Evolutionary conservation across 2,329 filamentous ascomycete species (phyloP).

Genomic region (Rachicladosporium sp.): DNA sequence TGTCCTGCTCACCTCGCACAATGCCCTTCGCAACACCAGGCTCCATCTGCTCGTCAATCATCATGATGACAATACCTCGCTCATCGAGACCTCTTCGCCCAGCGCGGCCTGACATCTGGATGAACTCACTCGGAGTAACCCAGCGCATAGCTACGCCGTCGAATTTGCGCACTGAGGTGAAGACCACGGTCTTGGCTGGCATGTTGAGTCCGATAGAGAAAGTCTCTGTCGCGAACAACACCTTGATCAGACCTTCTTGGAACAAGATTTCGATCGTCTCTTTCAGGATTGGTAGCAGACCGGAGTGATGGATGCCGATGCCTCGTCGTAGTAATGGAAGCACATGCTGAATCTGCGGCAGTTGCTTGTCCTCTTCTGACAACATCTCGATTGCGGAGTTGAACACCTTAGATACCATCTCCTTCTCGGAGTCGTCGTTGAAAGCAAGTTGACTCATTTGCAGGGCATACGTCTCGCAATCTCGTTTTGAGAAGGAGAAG

Average conservation of each 20-base stretch:
- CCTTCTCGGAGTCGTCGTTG: slow-evolving; percentile 92
- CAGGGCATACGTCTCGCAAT: slow-evolving; percentile 83
- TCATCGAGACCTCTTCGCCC: slow-evolving; percentile 95
- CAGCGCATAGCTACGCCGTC: slow-evolving; percentile 72
- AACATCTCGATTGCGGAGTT: slow-evolving; percentile 83
- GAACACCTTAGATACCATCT: slow-evolving; percentile 89
- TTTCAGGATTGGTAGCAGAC: slow-evolving; percentile 86
- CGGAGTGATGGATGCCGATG: slow-evolving; percentile 95
- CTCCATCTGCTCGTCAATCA: slow-evolving; percentile 95
- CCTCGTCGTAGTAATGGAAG: slow-evolving; percentile 79
- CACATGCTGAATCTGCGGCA: slow-evolving; percentile 85
- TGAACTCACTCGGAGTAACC: slow-evolving; percentile 88
- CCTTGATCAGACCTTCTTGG: slow-evolving; percentile 95
- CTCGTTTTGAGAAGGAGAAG: slow-evolving; percentile 97
- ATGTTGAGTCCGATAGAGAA: slow-evolving; percentile 99
- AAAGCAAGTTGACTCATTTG: slow-evolving; percentile 79
- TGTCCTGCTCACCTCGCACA: slow-evolving; percentile 91
- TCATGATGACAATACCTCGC: slow-evolving; percentile 98
- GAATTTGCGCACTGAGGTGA: slow-evolving; percentile 90
- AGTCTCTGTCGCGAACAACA: slow-evolving; percentile 93
- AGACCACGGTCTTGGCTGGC: slow-evolving; percentile 98
- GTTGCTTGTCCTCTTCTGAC: slow-evolving; percentile 75
- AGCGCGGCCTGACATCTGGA: slow-evolving; percentile 96
- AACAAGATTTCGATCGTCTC: slow-evolving; percentile 98
- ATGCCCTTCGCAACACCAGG: slow-evolving; percentile 88